Conservation (phyloP, 768 basidiomycete species). For the Panaeolus cyanescens region DNA sequence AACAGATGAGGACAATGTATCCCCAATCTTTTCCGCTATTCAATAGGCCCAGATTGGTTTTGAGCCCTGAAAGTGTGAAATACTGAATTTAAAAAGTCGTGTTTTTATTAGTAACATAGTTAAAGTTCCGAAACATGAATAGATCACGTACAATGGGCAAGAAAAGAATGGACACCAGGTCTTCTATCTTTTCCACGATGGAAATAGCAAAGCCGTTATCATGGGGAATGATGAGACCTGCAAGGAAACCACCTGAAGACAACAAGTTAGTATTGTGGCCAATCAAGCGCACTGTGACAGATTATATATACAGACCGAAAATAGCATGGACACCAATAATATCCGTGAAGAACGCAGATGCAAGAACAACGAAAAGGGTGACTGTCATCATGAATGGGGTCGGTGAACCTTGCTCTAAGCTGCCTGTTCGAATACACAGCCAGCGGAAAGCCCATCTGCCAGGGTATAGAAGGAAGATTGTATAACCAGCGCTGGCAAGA, state of each 20-base stretch:
- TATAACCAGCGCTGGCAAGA: conserved; percentile 65
- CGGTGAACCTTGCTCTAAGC: conserved; percentile 72
- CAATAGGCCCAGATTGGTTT: conserved; percentile 77
- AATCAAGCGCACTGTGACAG: conserved; percentile 13
- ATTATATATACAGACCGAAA: conserved; percentile 65
- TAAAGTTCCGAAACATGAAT: neutral
- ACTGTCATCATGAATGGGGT: conserved; percentile 78
- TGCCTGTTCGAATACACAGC: conserved; percentile 68
- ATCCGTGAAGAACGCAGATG: conserved; percentile 83
- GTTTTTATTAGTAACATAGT: conserved; percentile 2
- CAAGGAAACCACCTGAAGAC: conserved; percentile 71
- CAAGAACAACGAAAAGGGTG: conserved; percentile 70
- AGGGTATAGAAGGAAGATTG: conserved; percentile 66
- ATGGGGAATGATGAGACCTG: conserved; percentile 83
- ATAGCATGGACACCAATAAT: conserved; percentile 83
- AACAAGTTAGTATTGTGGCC: conserved; percentile 17
- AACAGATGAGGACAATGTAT: conserved; percentile 72
- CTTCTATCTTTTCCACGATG: conserved; percentile 84
- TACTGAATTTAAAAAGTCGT: conserved; percentile 10
- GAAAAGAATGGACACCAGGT: conserved; percentile 77
- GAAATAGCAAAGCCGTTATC: conserved; percentile 82
- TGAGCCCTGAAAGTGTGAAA: conserved; percentile 48
- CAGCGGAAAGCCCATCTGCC: conserved; percentile 65
- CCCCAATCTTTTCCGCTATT: conserved; percentile 85
- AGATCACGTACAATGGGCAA: conserved; percentile 65